Conservation (phyloP, 345 rosid species). For the Combretum micranthum region DNA sequence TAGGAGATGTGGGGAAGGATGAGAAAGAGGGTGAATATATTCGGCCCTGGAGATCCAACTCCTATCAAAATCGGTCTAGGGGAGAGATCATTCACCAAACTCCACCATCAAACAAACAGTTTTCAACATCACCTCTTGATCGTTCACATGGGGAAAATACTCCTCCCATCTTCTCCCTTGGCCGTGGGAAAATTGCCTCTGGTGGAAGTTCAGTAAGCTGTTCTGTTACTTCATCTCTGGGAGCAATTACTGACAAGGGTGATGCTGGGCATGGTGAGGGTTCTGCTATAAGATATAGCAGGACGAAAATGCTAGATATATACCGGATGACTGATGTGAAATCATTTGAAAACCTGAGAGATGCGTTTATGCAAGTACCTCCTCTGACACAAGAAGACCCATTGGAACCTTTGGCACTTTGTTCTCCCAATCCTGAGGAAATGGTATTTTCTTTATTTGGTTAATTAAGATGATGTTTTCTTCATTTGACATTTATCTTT, state of each 20-base stretch:
- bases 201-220: conserved; percentile 42
- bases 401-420: conserved; percentile 72
- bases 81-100: conserved; percentile 65
- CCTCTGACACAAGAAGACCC: conserved; percentile 66
- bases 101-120: conserved; percentile 54
- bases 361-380: conserved; percentile 58
- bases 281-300: conserved; percentile 49
- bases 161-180: conserved; percentile 42
- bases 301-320: conserved; percentile 74
- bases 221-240: conserved; percentile 33
- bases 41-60: conserved; percentile 75
- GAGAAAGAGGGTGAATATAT: conserved; percentile 56
- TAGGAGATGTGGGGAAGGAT: conserved; percentile 63
- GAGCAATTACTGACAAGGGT: conserved; percentile 36
- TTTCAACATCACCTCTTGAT: conserved; percentile 45
- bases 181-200: conserved; percentile 54
- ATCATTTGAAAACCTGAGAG: conserved; percentile 27
- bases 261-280: conserved; percentile 49
- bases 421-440: conserved; percentile 70
- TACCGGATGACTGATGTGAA: conserved; percentile 60
- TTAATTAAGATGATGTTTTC: conserved; percentile 9
- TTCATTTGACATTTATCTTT: conserved; percentile 12
- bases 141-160: conserved; percentile 66
- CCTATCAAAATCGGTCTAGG: conserved; percentile 63
- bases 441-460: conserved; percentile 35